Evolutionary conservation across 441 rosid genomes (phyloP).

Genomic region (Croton setiger): DNA sequence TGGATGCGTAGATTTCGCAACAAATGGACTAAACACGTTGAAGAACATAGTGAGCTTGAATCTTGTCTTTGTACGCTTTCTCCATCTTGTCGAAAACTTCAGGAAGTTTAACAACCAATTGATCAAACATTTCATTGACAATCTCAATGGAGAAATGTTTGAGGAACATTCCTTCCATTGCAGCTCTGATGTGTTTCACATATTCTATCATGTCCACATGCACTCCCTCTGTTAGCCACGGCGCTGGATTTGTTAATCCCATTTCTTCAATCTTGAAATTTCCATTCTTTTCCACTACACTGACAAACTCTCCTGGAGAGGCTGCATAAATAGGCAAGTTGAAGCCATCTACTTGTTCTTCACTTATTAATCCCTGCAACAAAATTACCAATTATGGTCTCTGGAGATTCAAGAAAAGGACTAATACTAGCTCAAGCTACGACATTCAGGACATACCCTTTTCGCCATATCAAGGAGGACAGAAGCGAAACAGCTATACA

Average conservation of each 20-base stretch:
- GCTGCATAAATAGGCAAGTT: slow-evolving; percentile 42
- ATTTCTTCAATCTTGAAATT: slow-evolving; percentile 30
- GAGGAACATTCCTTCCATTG: slow-evolving; percentile 41
- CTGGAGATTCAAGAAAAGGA: too few relatives aligned
- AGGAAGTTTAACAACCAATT: slow-evolving; percentile 20
- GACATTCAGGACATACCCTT: too few relatives aligned
- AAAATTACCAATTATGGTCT: not conserved
- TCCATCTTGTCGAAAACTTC: slow-evolving; percentile 26
- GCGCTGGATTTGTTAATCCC: slow-evolving; percentile 26
- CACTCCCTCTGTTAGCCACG: slow-evolving; percentile 20
- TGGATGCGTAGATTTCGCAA: too few relatives aligned
- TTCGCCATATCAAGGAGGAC: slow-evolving; percentile 16
- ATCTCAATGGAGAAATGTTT: slow-evolving; percentile 24
- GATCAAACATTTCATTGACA: slow-evolving; percentile 30
- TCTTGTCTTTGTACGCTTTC: slow-evolving; percentile 28
- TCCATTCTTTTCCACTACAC: slow-evolving; percentile 28
- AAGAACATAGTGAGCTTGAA: slow-evolving; percentile 29
- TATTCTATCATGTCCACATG: slow-evolving; percentile 23
- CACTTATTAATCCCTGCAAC: slow-evolving; percentile 35
- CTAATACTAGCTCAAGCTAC: too few relatives aligned
- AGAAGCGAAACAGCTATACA: slow-evolving; percentile 20
- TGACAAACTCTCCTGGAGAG: slow-evolving; percentile 29
- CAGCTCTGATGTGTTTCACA: slow-evolving; percentile 32
- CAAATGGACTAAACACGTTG: too few relatives aligned
- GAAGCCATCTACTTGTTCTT: slow-evolving; percentile 40